Evolutionary conservation across 768 basidiomycete genomes (phyloP).

Genomic region (Lentinus brumalis): DNA sequence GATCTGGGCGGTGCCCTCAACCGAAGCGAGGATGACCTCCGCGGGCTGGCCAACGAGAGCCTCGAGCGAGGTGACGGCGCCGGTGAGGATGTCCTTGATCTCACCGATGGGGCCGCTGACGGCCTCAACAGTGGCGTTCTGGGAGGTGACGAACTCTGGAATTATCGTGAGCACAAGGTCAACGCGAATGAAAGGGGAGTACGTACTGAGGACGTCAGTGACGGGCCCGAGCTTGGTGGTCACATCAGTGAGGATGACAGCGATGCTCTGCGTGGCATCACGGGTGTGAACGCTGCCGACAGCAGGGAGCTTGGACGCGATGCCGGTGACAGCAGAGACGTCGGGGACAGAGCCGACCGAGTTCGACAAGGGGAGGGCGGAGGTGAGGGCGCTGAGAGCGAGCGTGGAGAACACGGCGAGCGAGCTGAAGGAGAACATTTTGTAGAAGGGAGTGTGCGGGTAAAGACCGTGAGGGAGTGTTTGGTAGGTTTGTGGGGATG

Average conservation of each 20-base stretch:
- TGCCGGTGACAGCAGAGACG: background rate
- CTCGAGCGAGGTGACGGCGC: conserved; percentile 28
- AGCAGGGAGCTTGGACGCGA: background rate
- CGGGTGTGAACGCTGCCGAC: conserved; percentile 15
- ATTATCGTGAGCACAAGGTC: background rate
- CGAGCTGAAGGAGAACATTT: conserved; percentile 40
- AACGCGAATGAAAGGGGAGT: background rate
- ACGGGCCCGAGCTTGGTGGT: conserved; percentile 15
- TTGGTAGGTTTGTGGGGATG: background rate
- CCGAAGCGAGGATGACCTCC: conserved; percentile 29
- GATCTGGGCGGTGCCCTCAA: conserved; percentile 25
- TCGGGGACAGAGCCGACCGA: background rate
- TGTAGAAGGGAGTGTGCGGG: conserved; percentile 23
- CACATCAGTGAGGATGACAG: conserved; percentile 30
- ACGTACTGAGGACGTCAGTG: conserved; percentile 32
- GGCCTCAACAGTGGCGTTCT: conserved; percentile 27
- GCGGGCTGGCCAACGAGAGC: conserved; percentile 28
- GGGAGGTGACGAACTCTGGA: conserved; percentile 28
- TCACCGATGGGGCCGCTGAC: conserved; percentile 25
- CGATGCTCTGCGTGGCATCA: conserved; percentile 24
- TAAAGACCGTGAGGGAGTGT: conserved; percentile 12
- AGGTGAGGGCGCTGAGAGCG: conserved; percentile 24
- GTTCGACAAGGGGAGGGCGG: conserved; percentile 17
- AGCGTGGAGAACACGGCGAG: conserved; percentile 30
- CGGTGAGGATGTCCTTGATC: conserved; percentile 28